These are phyloP conservation scores for Eudorina sp. DNA, from an alignment of 139 green algal species.

Conservation along the genomic window DNA sequence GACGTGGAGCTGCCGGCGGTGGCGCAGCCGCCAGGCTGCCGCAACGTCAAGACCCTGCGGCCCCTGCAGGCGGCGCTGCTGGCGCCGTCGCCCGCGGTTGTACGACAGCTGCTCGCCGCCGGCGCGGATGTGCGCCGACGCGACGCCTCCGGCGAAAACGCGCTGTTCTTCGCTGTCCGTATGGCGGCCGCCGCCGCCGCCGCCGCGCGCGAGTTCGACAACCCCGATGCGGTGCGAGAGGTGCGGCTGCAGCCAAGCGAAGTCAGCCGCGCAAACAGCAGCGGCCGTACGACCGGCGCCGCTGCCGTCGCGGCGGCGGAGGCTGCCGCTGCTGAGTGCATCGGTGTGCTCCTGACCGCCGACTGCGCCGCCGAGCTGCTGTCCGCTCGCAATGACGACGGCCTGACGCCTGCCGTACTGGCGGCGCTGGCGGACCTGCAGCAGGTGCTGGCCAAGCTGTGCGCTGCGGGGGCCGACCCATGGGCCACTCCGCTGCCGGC, in stretches of 20 bases:
- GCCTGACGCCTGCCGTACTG: conserved; percentile 21
- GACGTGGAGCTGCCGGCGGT: not conserved
- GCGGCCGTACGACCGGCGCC: not conserved
- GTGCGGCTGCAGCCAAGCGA: not conserved
- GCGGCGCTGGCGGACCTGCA: conserved; percentile 17
- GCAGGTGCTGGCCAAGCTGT: not conserved
- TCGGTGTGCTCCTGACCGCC: not conserved
- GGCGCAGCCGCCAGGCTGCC: not conserved
- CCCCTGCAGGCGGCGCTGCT: conserved; percentile 30
- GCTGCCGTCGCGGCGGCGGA: not conserved
- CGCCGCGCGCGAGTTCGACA: not conserved
- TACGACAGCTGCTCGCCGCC: not conserved
- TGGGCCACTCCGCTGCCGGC: conserved; percentile 1
- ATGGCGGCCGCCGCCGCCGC: not conserved
- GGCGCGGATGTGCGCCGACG: conserved; percentile 4
- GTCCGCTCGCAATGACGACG: not conserved
- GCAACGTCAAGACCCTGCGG: not conserved
- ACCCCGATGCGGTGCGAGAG: not conserved
- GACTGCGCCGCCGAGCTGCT: not conserved
- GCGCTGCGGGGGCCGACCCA: not conserved
- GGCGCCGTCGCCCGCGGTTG: conserved; percentile 5
- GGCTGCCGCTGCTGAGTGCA: not conserved
- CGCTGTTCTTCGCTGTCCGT: conserved; percentile 9
- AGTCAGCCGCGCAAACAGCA: not conserved
- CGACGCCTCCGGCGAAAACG: conserved; percentile 13